These are phyloP conservation scores for Xylaria digitata DNA, from an alignment of 2,329 filamentous ascomycete species.

Conservation along the genomic window DNA sequence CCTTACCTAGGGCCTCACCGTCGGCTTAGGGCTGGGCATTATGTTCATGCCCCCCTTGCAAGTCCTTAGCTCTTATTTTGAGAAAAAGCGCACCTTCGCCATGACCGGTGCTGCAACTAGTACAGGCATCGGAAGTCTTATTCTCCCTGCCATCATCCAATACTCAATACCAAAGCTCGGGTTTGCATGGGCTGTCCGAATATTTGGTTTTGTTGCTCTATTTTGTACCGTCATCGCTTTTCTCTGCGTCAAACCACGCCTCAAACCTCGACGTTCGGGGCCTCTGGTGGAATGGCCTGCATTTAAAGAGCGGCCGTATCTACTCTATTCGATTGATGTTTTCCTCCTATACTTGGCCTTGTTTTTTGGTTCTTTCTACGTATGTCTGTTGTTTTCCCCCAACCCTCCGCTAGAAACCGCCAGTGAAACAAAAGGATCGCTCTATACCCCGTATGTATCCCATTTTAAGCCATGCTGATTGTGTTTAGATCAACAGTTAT, in stretches of 20 bases:
- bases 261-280: constrained; percentile 12
- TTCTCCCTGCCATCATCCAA: constrained; percentile 70
- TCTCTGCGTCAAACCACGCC: constrained; percentile 16
- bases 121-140: constrained; percentile 69
- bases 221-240: constrained; percentile 16
- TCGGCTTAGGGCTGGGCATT: constrained; percentile 55
- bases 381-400: constrained; percentile 17
- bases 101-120: constrained; percentile 70
- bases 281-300: constrained; percentile 21
- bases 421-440: no score
- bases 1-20: constrained; percentile 52
- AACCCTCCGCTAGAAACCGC: no score
- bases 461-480: background rate
- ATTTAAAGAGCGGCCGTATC: constrained; percentile 20
- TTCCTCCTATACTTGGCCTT: constrained; percentile 41
- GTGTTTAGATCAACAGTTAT: constrained; percentile 51
- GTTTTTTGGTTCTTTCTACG: constrained; percentile 42
- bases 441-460: background rate
- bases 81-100: constrained; percentile 65
- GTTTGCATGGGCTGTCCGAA: constrained; percentile 73
- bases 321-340: constrained; percentile 22
- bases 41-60: constrained; percentile 65
- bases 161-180: constrained; percentile 70
- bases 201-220: constrained; percentile 64
- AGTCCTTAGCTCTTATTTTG: constrained; percentile 65